phyloP scores from a whole-genome alignment of 768 basidiomycete species.

The Hypholoma sublateritium region DNA sequence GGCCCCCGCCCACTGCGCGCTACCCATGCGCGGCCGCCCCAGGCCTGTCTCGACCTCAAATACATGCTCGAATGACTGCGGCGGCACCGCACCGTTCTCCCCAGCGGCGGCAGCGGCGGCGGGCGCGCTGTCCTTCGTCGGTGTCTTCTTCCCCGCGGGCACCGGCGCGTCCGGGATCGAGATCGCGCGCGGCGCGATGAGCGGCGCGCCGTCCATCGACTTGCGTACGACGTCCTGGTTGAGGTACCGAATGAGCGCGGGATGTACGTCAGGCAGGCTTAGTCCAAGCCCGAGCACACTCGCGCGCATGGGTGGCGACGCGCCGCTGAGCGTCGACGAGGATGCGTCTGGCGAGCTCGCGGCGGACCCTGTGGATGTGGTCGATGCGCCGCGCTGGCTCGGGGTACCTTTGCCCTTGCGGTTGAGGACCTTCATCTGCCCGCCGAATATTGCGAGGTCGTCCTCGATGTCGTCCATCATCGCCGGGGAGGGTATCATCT shows the following conservation, averaged over 20 bases:
- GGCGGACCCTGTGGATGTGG: slow-evolving; percentile 5
- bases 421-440: slow-evolving; percentile 45
- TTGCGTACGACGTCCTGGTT: slow-evolving; percentile 26
- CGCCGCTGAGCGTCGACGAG: background rate
- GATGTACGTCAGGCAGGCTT: slow-evolving; percentile 27
- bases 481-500: slow-evolving; percentile 12
- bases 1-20: background rate
- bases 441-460: slow-evolving; percentile 55
- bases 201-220: slow-evolving; percentile 9
- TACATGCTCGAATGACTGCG: background rate
- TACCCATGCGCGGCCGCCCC: background rate
- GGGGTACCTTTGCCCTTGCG: slow-evolving; percentile 21
- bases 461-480: slow-evolving; percentile 36
- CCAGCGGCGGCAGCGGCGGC: background rate
- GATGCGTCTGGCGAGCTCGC: slow-evolving; percentile 1
- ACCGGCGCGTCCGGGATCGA: slow-evolving; percentile 1
- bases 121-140: background rate
- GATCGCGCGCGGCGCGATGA: background rate
- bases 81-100: background rate
- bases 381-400: slow-evolving; percentile 2
- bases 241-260: slow-evolving; percentile 33
- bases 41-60: background rate
- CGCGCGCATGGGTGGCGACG: slow-evolving; percentile 5
- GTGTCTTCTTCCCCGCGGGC: background rate
- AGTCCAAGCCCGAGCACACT: slow-evolving; percentile 9